phyloP scores from a whole-genome alignment of 1,284 basidiomycete species.

The Leccinum ponderosum region DNA sequence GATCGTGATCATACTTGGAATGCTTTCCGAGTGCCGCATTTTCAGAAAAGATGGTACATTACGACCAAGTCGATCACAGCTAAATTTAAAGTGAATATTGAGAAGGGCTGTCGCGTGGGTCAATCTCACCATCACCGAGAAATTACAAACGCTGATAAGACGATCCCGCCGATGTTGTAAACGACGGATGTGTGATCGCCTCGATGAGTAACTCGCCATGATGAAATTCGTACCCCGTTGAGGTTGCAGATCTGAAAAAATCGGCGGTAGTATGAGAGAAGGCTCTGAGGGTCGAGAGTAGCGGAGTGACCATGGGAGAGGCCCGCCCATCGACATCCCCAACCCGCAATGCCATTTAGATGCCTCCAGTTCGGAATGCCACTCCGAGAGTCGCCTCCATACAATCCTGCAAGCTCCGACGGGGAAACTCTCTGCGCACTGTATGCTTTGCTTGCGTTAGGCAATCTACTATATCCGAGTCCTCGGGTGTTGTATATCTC shows the following conservation, averaged over 20 bases:
- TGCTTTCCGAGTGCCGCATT: slow-evolving; percentile 34
- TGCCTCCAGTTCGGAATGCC: slow-evolving; percentile 67
- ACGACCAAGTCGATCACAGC: slow-evolving; percentile 79
- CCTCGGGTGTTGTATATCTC: slow-evolving; percentile 51
- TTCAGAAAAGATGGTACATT: slow-evolving; percentile 68
- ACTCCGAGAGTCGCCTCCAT: slow-evolving; percentile 84
- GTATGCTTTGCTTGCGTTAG: slow-evolving; percentile 30
- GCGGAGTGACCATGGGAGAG: slow-evolving; percentile 58
- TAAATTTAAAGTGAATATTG: slow-evolving; percentile 31
- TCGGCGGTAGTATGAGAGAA: slow-evolving; percentile 38
- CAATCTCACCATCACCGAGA: slow-evolving; percentile 73
- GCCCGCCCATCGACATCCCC: slow-evolving; percentile 70
- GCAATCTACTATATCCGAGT: slow-evolving; percentile 31
- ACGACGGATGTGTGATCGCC: slow-evolving; percentile 82
- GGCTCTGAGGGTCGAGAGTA: slow-evolving; percentile 40
- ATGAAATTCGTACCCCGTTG: slow-evolving; percentile 70
- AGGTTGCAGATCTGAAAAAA: slow-evolving; percentile 60
- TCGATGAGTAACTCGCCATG: slow-evolving; percentile 64
- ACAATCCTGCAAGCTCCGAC: slow-evolving; percentile 79
- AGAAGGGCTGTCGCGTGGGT: neutral
- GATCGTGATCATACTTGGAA: too few relatives aligned
- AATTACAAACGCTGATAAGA: slow-evolving; percentile 87
- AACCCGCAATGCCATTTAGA: slow-evolving; percentile 66
- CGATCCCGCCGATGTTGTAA: slow-evolving; percentile 50
- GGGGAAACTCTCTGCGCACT: slow-evolving; percentile 46